Conservation (phyloP, 306 rosid species). For the Vigna trinervia region DNA sequence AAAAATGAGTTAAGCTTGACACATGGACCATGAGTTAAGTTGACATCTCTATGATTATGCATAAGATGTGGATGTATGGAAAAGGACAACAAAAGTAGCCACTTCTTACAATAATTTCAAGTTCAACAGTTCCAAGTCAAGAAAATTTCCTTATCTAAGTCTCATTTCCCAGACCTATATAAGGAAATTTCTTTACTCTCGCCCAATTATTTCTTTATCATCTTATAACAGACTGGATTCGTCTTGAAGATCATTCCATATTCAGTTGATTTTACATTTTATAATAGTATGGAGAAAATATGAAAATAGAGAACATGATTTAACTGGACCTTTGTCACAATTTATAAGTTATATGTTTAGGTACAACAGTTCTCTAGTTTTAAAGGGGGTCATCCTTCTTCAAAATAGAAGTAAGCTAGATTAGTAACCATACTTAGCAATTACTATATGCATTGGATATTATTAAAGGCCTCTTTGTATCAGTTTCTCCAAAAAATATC, state of each 20-base stretch:
- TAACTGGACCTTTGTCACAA: background rate
- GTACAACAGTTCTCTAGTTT: conserved; percentile 7
- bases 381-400: conserved; percentile 8
- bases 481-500: too few species aligned
- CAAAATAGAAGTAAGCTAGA: background rate
- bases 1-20: too few species aligned
- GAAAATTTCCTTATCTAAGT: conserved; percentile 13
- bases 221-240: conserved; percentile 16
- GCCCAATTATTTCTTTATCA: background rate
- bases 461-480: background rate
- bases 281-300: too few species aligned
- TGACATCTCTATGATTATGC: background rate
- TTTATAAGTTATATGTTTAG: background rate
- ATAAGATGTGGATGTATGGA: conserved; percentile 10
- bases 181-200: background rate
- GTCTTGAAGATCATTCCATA: conserved; percentile 23
- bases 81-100: conserved; percentile 5
- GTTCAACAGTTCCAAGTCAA: conserved; percentile 14
- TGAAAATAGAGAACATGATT: background rate
- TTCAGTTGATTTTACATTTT: conserved; percentile 3
- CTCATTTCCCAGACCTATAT: too few species aligned
- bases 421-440: background rate
- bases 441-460: background rate
- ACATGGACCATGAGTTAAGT: too few species aligned
- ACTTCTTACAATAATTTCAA: conserved; percentile 34